A percentile compares a stretch with the other conserved stretches of the same genome.
phyloP scores from a whole-genome alignment of 129 eudicot species.

The Flaveria ramosissima region DNA sequence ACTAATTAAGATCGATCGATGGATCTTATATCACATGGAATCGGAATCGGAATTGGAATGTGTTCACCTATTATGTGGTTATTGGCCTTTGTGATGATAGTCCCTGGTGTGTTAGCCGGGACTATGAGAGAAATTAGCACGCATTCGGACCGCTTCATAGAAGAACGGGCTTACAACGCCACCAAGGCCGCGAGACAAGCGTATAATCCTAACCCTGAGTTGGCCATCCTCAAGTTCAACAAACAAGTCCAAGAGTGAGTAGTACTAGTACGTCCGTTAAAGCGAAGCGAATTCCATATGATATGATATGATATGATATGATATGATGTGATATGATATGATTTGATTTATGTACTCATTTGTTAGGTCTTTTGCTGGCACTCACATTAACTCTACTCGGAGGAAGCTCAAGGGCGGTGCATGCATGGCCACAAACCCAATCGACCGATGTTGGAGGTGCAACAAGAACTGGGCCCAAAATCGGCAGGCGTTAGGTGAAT shows the following conservation, averaged over 20 bases:
- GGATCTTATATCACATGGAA: too few species aligned
- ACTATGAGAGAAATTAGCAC: constrained; percentile 15
- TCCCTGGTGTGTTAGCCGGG: constrained; percentile 32
- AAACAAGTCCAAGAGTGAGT: constrained; percentile 25
- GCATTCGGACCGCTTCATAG: constrained; percentile 36
- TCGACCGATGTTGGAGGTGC: constrained; percentile 82
- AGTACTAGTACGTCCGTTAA: too few species aligned
- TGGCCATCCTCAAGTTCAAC: constrained; percentile 36
- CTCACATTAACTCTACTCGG: constrained; percentile 28
- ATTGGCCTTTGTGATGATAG: constrained; percentile 34
- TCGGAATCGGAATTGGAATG: neutral
- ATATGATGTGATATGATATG: too few species aligned
- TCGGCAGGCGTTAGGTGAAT: constrained; percentile 55
- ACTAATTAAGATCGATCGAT: too few species aligned
- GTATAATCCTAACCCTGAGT: constrained; percentile 46
- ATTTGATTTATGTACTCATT: too few species aligned
- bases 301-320: too few species aligned
- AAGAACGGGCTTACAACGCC: constrained; percentile 39
- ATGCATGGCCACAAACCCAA: constrained; percentile 69
- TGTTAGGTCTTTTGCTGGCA: constrained; percentile 1
- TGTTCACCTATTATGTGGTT: constrained; percentile 21
- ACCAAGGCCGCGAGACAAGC: constrained; percentile 27
- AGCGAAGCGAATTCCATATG: too few species aligned
- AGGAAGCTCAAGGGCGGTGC: constrained; percentile 39
- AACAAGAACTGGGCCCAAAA: constrained; percentile 49